phyloP scores from a whole-genome alignment of 139 green algal genomes.

The Pleodorina starrii region DNA sequence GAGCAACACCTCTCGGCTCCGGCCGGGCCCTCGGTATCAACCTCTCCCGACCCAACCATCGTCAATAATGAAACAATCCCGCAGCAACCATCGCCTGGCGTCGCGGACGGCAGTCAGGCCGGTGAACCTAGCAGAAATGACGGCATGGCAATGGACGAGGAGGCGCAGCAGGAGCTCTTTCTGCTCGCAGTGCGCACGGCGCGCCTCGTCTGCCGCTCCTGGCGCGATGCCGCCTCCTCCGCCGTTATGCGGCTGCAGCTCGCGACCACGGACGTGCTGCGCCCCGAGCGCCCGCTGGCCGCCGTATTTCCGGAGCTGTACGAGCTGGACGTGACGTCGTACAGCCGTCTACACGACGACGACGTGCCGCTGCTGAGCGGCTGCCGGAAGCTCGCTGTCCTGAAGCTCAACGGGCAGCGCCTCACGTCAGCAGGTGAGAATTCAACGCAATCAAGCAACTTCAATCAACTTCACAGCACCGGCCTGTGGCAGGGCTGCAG shows the following conservation, averaged over 20 bases:
- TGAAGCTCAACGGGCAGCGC: background rate
- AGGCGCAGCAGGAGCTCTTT: background rate
- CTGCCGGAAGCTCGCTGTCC: background rate
- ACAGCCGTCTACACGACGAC: background rate
- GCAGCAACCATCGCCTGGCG: too few relatives aligned
- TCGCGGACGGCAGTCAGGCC: too few relatives aligned
- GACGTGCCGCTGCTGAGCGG: background rate
- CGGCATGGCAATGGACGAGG: too few relatives aligned
- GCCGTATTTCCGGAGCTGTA: constrained; percentile 1
- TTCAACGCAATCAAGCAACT: too few relatives aligned
- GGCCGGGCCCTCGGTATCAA: background rate
- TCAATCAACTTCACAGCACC: too few relatives aligned
- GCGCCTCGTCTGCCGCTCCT: background rate
- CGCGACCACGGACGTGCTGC: background rate
- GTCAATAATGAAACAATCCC: too few relatives aligned
- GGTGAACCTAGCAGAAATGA: too few relatives aligned
- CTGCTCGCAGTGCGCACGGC: background rate
- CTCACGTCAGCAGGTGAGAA: background rate
- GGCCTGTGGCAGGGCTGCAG: too few relatives aligned
- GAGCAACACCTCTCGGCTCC: background rate
- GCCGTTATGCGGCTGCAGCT: constrained; percentile 5
- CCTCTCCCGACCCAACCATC: too few relatives aligned
- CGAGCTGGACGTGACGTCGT: background rate
- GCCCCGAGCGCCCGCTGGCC: background rate
- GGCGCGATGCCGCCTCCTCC: background rate